Evolutionary conservation across 1,284 basidiomycete species (phyloP).

Genomic region (Laetiporus sulphureus): DNA sequence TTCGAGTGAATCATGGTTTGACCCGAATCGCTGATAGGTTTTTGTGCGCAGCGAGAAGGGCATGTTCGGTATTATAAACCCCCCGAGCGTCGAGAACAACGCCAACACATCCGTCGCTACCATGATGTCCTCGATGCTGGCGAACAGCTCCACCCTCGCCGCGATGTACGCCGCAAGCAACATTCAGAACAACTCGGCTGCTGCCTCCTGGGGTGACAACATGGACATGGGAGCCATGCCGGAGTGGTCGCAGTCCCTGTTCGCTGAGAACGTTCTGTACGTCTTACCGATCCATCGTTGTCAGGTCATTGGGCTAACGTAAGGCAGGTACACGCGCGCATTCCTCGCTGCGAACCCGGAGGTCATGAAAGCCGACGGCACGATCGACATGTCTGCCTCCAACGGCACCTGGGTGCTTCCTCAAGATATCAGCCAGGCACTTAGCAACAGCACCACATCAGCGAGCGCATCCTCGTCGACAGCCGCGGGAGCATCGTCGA

Average conservation of each 20-base stretch:
- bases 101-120: slow-evolving; percentile 37
- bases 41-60: slow-evolving; percentile 49
- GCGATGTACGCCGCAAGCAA: slow-evolving; percentile 47
- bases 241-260: slow-evolving; percentile 39
- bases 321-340: slow-evolving; percentile 40
- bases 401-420: slow-evolving; percentile 51
- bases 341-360: slow-evolving; percentile 60
- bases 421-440: slow-evolving; percentile 40
- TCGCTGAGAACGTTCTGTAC: slow-evolving; percentile 31
- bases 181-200: slow-evolving; percentile 33
- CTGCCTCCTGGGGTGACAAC: slow-evolving; percentile 55
- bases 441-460: slow-evolving; percentile 23
- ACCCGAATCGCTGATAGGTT: not conserved
- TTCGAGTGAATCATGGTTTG: not conserved
- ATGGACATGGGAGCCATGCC: slow-evolving; percentile 53
- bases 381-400: slow-evolving; percentile 41
- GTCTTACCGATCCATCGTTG: slow-evolving; percentile 3
- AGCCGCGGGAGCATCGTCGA: slow-evolving; percentile 20
- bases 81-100: slow-evolving; percentile 37
- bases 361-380: slow-evolving; percentile 42
- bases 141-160: slow-evolving; percentile 46
- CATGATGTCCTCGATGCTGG: slow-evolving; percentile 44
- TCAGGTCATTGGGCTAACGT: slow-evolving; percentile 12
- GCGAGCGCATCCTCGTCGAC: slow-evolving; percentile 19
- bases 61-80: slow-evolving; percentile 80